Conservation (phyloP, 129 eudicot species). For the Logfia minima region DNA sequence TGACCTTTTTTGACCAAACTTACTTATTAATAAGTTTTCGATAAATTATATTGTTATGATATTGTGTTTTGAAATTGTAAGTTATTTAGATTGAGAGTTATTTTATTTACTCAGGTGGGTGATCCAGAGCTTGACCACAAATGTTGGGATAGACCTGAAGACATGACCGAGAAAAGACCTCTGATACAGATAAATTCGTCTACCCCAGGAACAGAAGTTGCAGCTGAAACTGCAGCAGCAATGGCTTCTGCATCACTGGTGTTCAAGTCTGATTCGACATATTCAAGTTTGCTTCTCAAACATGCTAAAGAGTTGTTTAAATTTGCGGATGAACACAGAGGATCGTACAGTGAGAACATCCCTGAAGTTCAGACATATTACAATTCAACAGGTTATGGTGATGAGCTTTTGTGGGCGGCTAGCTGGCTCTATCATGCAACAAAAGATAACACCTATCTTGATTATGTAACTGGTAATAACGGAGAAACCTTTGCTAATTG, state of each 20-base stretch:
- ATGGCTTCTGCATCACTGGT: slow-evolving; percentile 93
- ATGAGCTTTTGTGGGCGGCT: slow-evolving; percentile 99
- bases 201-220: slow-evolving; percentile 88
- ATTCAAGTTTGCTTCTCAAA: slow-evolving; percentile 63
- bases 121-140: slow-evolving; percentile 75
- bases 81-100: background rate
- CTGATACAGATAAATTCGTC: slow-evolving; percentile 60
- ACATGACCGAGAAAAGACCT: slow-evolving; percentile 77
- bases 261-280: slow-evolving; percentile 64
- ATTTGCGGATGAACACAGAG: slow-evolving; percentile 77
- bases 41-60: too few species aligned
- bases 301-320: slow-evolving; percentile 85
- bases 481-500: slow-evolving; percentile 67
- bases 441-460: slow-evolving; percentile 51
- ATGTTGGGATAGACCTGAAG: slow-evolving; percentile 95
- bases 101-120: slow-evolving; percentile 61
- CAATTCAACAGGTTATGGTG: slow-evolving; percentile 96
- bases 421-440: slow-evolving; percentile 98
- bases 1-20: too few species aligned
- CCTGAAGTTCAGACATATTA: slow-evolving; percentile 83
- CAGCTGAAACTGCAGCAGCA: slow-evolving; percentile 98
- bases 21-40: background rate
- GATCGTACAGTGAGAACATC: slow-evolving; percentile 63
- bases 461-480: slow-evolving; percentile 69
- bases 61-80: too few species aligned